Evolutionary conservation across 768 basidiomycete genomes (phyloP).

Genomic region (Mrakia blollopis): DNA sequence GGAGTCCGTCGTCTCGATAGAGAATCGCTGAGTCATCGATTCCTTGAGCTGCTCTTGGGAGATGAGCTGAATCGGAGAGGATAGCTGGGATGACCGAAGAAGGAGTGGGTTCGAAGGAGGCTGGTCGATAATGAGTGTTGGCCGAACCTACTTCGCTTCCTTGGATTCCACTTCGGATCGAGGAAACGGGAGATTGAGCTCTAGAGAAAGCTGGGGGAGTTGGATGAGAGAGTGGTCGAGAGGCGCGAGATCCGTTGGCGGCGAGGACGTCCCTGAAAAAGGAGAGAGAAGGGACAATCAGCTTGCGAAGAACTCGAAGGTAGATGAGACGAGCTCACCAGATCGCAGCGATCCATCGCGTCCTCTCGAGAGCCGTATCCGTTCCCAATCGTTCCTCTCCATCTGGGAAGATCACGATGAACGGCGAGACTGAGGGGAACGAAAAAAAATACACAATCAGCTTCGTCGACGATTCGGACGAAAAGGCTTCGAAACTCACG

Average conservation of each 20-base stretch:
- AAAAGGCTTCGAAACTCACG: not conserved
- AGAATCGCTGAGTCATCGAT: not conserved
- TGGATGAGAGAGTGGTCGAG: not conserved
- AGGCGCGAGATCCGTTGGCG: not conserved
- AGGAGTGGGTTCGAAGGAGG: not conserved
- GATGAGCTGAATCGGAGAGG: not conserved
- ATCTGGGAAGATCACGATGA: not conserved
- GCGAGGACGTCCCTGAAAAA: constrained; percentile 12
- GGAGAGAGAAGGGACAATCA: not conserved
- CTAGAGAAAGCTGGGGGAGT: not conserved
- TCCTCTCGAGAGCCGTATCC: constrained; percentile 4
- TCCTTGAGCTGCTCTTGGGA: not conserved
- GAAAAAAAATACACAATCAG: too few species aligned
- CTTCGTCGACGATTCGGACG: not conserved
- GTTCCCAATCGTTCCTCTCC: constrained; percentile 12
- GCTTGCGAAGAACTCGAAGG: not conserved
- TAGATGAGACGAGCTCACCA: not conserved
- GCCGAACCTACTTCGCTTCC: not conserved
- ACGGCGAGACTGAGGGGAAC: constrained; percentile 1
- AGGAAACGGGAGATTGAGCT: not conserved
- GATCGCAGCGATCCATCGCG: constrained; percentile 20
- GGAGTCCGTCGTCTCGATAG: constrained; percentile 10
- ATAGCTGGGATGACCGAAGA: not conserved
- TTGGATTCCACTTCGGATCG: not conserved
- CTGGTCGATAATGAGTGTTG: constrained; percentile 9